phyloP scores from a whole-genome alignment of 208 protist species.

The Angomonas desouzai region DNA sequence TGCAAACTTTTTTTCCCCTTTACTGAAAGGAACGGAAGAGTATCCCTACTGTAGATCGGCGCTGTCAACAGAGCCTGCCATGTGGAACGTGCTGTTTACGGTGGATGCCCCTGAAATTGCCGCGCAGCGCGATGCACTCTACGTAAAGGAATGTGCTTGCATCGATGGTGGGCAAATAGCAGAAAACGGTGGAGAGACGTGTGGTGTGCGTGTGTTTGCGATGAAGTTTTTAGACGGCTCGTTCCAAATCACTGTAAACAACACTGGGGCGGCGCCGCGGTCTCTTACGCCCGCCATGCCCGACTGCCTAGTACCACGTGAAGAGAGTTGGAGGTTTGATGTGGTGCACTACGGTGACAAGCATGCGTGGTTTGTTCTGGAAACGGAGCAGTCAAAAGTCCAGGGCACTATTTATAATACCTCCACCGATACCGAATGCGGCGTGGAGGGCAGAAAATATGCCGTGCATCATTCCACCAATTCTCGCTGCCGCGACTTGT shows the following conservation, averaged over 20 bases:
- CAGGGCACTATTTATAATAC: not conserved
- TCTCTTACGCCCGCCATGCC: not conserved
- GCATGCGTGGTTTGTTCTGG: not conserved
- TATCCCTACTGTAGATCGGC: not conserved
- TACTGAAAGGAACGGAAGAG: not conserved
- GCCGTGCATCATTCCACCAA: not conserved
- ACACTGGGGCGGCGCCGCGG: not conserved
- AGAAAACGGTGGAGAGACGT: not conserved
- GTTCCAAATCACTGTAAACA: not conserved
- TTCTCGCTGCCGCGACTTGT: not conserved
- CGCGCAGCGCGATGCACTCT: not conserved
- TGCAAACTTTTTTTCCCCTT: conserved; percentile 2
- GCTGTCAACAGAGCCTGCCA: not conserved
- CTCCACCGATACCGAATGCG: not conserved
- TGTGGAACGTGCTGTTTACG: not conserved
- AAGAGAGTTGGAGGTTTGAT: not conserved
- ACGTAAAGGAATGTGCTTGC: conserved; percentile 4
- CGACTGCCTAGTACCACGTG: not conserved
- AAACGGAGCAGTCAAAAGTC: conserved; percentile 7
- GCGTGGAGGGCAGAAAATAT: not conserved
- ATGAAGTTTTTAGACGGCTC: not conserved
- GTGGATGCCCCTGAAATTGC: not conserved
- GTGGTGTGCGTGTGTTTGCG: not conserved
- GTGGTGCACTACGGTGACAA: not conserved
- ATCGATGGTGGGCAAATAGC: not conserved